Base-by-base conservation (phyloP, 768 basidiomycete genomes). In the Pulveroboletus ravenelii region DNA sequence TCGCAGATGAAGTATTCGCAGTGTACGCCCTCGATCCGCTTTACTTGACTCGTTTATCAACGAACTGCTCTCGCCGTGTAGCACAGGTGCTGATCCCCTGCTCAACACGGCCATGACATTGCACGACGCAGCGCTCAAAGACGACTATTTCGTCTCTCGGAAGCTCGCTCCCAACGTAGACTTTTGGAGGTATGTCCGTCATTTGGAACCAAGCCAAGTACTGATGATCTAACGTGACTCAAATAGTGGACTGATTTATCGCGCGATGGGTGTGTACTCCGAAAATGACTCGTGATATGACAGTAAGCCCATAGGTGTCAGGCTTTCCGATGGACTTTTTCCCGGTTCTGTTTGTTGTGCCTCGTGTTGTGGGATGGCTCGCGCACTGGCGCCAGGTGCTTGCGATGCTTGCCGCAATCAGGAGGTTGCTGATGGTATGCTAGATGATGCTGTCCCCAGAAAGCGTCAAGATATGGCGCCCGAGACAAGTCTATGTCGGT, bases 311-410 rank as follows among this genome's bases (percentile, higher is more conserved):
- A 52, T 56, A 29, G 38, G 30, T 20, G 17, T 41, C 42, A 89
- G 89, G 92, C 39, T 94, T 94, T 78, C 93, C 93, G 2, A 77
- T 89, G 57, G 93, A 95, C 71, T 94, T 89, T 69, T 94, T 93
- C 82, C 92, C 93, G 0, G 92, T 95, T 18, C 72, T 95, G 30
- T 95, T 95, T 62, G 91, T 85, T 17, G 91, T 95, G 3, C 93
- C 93, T 2, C 82, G 93, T 18, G 90, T 95, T 8, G 90, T 91
- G 25, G 92, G 93, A 17, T 94, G 92, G 93, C 74, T 94, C 8
- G 89, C 91, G 0, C 92, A 93, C 67, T 94, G 92, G 92, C 77
- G 89, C 48, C 89, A 89, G 78, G 87, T 83, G 49, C 47, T 68
- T 54, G 14, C 29, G 10, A 17, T 48, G 20, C 40, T 45, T 29